These are phyloP conservation scores for Nicotiana benthamiana DNA, from an alignment of 257 asterid genomes.

Conservation along the genomic window DNA sequence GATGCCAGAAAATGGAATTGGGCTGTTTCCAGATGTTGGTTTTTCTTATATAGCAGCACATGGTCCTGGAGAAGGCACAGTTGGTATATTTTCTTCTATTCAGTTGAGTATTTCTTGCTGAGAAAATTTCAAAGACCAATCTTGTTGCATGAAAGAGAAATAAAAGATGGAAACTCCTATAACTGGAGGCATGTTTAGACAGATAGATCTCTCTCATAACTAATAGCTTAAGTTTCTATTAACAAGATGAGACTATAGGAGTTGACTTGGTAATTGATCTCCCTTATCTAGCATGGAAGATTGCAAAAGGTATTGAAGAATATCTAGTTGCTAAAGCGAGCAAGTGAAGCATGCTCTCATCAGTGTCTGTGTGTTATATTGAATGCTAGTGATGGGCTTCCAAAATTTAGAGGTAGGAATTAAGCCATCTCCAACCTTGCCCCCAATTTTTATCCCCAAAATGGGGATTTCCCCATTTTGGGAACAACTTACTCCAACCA, in stretches of 20 bases:
- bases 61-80: slow-evolving; percentile 97
- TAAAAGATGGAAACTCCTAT: slow-evolving; percentile 6
- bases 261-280: neutral
- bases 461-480: no score
- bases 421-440: no score
- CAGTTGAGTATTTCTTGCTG: neutral
- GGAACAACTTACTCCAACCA: no score
- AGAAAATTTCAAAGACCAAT: neutral
- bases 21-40: slow-evolving; percentile 97
- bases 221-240: neutral
- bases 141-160: neutral
- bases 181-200: neutral
- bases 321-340: neutral
- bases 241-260: neutral
- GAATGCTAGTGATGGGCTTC: neutral
- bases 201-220: neutral
- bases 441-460: no score
- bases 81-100: slow-evolving; percentile 41
- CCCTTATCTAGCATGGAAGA: neutral
- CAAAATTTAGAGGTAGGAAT: neutral
- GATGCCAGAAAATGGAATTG: slow-evolving; percentile 98
- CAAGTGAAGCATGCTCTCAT: neutral
- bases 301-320: neutral
- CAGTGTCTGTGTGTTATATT: neutral
- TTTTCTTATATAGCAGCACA: slow-evolving; percentile 92